A percentile compares a stretch with the other conserved stretches of the same genome.
These are phyloP conservation scores for Aspergillus quadrilineatus DNA, from an alignment of 2,329 filamentous ascomycete species.

Conservation along the genomic window DNA sequence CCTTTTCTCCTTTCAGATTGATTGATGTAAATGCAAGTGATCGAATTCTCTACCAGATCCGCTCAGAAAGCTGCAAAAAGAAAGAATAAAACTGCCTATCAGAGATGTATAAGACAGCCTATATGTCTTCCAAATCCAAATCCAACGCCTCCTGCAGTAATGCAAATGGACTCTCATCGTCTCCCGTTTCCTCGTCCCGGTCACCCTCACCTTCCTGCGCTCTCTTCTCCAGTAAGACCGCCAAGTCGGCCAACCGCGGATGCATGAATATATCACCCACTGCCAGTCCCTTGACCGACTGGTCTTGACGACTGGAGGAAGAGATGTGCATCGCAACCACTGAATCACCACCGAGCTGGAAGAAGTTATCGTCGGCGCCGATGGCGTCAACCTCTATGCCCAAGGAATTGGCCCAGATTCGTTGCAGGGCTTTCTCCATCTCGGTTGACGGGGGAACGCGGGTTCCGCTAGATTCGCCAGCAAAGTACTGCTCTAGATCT, in stretches of 20 bases:
- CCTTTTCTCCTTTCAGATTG: no score
- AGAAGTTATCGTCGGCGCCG: not conserved
- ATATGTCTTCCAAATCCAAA: not conserved
- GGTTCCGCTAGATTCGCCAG: no score
- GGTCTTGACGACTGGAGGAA: not conserved
- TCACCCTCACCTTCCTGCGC: not conserved
- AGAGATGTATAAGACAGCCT: not conserved
- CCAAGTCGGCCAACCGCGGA: not conserved
- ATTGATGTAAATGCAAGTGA: no score
- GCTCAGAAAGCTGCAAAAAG: no score
- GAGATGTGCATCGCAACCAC: not conserved
- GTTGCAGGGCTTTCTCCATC: not conserved
- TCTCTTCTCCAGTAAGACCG: not conserved
- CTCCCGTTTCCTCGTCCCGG: not conserved
- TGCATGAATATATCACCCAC: not conserved
- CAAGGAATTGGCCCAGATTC: not conserved
- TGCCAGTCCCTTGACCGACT: not conserved
- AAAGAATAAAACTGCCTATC: no score
- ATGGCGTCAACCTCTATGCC: not conserved
- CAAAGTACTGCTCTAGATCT: not conserved
- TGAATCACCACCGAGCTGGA: not conserved
- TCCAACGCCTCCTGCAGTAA: not conserved
- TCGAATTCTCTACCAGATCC: no score
- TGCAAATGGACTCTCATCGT: not conserved
- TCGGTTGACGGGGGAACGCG: not conserved